A percentile compares a stretch with the other conserved stretches of the same genome.
phyloP scores from a whole-genome alignment of 257 asterid species.

The Dorcoceras hygrometricum region DNA sequence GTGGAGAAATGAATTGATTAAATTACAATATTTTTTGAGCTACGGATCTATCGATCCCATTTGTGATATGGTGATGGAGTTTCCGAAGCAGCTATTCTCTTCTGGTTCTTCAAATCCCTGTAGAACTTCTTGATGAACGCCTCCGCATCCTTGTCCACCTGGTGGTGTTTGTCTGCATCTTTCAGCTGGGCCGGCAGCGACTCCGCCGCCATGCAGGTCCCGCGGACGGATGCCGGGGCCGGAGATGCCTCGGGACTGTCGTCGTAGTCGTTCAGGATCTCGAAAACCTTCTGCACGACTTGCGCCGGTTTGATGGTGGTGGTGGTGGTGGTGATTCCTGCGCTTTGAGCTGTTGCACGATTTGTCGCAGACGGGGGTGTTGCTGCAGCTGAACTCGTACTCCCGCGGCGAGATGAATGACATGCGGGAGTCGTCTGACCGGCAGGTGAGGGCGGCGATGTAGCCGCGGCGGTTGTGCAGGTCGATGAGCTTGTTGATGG shows the following conservation, averaged over 20 bases:
- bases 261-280: constrained; percentile 26
- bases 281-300: constrained; percentile 19
- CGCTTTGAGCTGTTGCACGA: not conserved
- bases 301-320: not conserved
- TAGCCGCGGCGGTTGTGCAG: constrained; percentile 19
- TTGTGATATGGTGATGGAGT: constrained; percentile 48
- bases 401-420: constrained; percentile 38
- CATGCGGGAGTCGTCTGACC: constrained; percentile 24
- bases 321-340: not conserved
- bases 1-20: not conserved
- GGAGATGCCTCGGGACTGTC: constrained; percentile 19
- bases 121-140: constrained; percentile 50
- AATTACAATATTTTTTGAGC: not conserved
- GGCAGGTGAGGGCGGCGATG: constrained; percentile 39
- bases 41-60: constrained; percentile 24
- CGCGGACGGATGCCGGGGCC: constrained; percentile 14
- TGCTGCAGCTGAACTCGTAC: constrained; percentile 3
- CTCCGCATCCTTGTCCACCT: constrained; percentile 47
- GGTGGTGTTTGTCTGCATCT: constrained; percentile 10
- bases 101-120: constrained; percentile 44
- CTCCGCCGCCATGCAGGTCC: constrained; percentile 22
- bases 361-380: not conserved
- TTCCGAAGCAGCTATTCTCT: constrained; percentile 34
- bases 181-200: constrained; percentile 20
- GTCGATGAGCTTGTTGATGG: constrained; percentile 24